Conservation (phyloP, 2,329 filamentous ascomycete species). For the Pestalotiopsis sp. region DNA sequence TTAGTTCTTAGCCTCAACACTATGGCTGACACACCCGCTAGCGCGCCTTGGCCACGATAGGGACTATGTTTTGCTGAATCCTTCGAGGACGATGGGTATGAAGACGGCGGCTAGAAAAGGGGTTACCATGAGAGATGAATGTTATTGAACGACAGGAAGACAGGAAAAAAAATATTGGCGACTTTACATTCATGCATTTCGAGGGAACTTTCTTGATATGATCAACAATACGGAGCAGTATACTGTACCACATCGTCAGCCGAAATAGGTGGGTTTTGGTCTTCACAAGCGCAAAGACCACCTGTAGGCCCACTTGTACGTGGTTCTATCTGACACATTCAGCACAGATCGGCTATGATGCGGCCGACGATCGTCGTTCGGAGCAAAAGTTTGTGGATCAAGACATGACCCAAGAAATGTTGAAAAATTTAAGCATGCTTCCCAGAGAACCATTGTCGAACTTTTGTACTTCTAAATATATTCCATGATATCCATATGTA, state of each 20-base stretch:
- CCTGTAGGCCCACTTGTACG: neutral
- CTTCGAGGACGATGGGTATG: neutral
- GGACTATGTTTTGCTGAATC: neutral
- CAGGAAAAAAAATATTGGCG: neutral
- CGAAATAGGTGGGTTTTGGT: neutral
- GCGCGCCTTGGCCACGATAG: neutral
- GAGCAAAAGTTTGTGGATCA: neutral
- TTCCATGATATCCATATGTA: neutral
- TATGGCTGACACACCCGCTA: neutral
- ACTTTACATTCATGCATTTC: neutral
- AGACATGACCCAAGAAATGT: neutral
- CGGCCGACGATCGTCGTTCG: neutral
- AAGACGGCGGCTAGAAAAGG: neutral
- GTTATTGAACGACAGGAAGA: neutral
- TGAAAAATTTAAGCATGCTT: neutral
- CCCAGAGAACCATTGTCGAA: neutral
- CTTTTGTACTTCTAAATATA: neutral
- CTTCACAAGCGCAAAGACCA: neutral
- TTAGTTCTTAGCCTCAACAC: neutral
- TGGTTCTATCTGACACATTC: neutral
- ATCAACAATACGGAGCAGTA: neutral
- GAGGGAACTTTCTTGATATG: neutral
- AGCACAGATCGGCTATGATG: neutral
- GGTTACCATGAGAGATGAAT: neutral
- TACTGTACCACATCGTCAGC: neutral